These are phyloP conservation scores for Starmerella bacillaris DNA, from an alignment of 805 yeast species.

Conservation along the genomic window DNA sequence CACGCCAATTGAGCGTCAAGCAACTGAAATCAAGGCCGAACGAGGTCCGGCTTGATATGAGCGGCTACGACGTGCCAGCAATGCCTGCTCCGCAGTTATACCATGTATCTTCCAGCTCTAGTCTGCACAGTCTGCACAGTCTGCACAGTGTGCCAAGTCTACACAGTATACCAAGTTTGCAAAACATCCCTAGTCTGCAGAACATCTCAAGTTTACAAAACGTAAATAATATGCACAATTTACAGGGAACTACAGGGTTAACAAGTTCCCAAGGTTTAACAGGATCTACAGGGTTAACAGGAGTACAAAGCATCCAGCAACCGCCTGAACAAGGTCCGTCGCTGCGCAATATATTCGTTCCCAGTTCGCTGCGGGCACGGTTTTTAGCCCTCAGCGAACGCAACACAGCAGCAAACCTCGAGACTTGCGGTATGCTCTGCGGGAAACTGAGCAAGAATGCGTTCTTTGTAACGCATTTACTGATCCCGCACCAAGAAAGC, in stretches of 20 bases:
- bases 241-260: no score
- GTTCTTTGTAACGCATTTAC: conserved; percentile 41
- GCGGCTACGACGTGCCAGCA: no score
- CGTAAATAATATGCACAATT: neutral
- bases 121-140: no score
- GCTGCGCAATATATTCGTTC: conserved; percentile 35
- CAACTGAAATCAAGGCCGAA: neutral
- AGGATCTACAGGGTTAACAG: no score
- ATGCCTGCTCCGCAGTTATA: no score
- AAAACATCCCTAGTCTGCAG: neutral
- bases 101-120: no score
- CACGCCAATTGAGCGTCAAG: neutral
- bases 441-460: conserved; percentile 46
- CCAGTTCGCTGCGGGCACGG: conserved; percentile 26
- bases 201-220: neutral
- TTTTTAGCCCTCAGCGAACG: conserved; percentile 32
- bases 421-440: conserved; percentile 51
- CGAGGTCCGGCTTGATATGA: neutral
- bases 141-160: no score
- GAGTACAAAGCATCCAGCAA: neutral
- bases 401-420: conserved; percentile 36
- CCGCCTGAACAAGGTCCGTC: conserved; percentile 4
- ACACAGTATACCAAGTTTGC: neutral
- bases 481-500: conserved; percentile 45
- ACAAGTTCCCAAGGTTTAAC: no score